These are phyloP conservation scores for Huntiella abstrusa DNA, from an alignment of 2,329 filamentous ascomycete genomes.

Conservation along the genomic window DNA sequence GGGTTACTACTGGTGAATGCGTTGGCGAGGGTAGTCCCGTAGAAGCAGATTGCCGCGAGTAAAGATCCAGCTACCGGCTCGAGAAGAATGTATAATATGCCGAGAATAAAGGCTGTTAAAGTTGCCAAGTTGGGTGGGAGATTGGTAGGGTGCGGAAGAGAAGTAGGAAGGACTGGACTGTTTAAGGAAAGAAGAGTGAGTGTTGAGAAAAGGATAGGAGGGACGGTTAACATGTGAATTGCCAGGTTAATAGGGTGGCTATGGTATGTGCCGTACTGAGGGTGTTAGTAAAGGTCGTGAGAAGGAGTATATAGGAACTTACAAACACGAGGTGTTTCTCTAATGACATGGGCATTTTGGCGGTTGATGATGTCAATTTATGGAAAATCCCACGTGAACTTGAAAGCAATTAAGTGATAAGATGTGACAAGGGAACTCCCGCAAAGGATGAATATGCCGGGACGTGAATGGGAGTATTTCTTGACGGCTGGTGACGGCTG, in stretches of 20 bases:
- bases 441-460: too few relatives aligned
- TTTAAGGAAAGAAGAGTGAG: constrained; percentile 49
- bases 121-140: constrained; percentile 48
- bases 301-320: constrained; percentile 20
- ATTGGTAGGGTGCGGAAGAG: constrained; percentile 43
- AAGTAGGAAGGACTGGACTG: constrained; percentile 44
- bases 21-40: constrained; percentile 55
- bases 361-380: neutral
- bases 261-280: constrained; percentile 68
- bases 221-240: constrained; percentile 68
- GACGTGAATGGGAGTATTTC: too few relatives aligned
- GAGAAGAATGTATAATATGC: constrained; percentile 69
- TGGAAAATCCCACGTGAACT: neutral
- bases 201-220: constrained; percentile 50
- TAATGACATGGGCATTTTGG: constrained; percentile 49
- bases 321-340: constrained; percentile 72
- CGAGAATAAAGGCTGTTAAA: constrained; percentile 47
- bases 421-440: too few relatives aligned
- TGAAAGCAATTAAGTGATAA: neutral
- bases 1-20: constrained; percentile 44
- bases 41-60: constrained; percentile 58
- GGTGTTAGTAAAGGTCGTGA: neutral
- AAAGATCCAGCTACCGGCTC: constrained; percentile 79
- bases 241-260: constrained; percentile 57
- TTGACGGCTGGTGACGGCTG: neutral